A percentile compares a stretch with the other conserved stretches of the same genome.
phyloP scores from a whole-genome alignment of 225 moss, liverwort and hornwort genomes.

The Lunularia cruciata region DNA sequence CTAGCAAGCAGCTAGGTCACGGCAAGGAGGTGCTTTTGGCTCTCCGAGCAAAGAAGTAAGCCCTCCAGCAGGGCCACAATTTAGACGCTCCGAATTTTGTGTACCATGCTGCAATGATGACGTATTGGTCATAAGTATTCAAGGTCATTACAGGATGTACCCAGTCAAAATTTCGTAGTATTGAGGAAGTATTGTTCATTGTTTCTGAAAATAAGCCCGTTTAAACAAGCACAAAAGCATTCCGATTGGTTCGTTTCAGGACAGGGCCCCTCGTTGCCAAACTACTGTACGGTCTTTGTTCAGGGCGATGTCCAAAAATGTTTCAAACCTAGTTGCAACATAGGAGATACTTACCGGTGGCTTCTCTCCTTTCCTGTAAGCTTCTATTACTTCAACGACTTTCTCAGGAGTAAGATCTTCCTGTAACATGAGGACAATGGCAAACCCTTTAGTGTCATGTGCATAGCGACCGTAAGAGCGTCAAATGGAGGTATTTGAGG shows the following conservation, averaged over 20 bases:
- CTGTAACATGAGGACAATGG: too few relatives aligned
- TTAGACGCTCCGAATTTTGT: slow-evolving; percentile 64
- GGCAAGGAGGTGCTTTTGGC: slow-evolving; percentile 65
- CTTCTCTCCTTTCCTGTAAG: slow-evolving; percentile 71
- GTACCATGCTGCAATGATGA: slow-evolving; percentile 70
- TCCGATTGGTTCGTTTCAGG: too few relatives aligned
- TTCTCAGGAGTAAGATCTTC: slow-evolving; percentile 84
- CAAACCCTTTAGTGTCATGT: neutral
- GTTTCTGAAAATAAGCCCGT: too few relatives aligned
- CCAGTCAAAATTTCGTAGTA: too few relatives aligned
- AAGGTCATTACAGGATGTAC: too few relatives aligned
- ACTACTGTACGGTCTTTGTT: too few relatives aligned
- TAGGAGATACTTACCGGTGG: slow-evolving; percentile 50
- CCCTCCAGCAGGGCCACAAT: slow-evolving; percentile 80
- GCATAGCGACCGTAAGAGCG: too few relatives aligned
- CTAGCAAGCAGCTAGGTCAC: slow-evolving; percentile 76
- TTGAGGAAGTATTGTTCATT: too few relatives aligned
- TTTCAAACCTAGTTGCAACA: neutral
- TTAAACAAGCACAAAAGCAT: too few relatives aligned
- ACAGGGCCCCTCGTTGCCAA: too few relatives aligned
- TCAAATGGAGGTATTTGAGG: neutral
- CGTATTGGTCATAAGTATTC: too few relatives aligned
- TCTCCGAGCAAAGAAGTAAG: slow-evolving; percentile 65
- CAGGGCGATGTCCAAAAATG: too few relatives aligned
- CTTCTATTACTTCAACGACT: slow-evolving; percentile 76